Evolutionary conservation across 164 flowering plant species (phyloP), one percentile per base, ranked within the genome.

Genomic region (Houttuynia cordata): DNA sequence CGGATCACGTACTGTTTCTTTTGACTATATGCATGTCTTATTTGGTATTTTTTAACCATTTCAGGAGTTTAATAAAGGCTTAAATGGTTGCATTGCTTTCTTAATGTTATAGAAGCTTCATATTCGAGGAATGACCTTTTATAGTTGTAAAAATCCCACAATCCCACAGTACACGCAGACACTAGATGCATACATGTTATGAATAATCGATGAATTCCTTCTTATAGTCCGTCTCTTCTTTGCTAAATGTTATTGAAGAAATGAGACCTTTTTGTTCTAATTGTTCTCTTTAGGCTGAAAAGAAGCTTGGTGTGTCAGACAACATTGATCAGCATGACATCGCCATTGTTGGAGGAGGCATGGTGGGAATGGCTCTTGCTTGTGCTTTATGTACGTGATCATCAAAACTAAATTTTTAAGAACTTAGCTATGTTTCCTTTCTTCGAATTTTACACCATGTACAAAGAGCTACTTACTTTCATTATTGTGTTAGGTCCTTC

Each of bases 321-420:
- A 64, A 60, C 25, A 45, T 53, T 62, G 71, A 73, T 50, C 80
- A 72, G 30, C 75, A 81, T 78, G 99, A 93, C 66, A 64, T 90
- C 77, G 97, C 99, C 63, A 84, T 93, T 56, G 87, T 93, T 76
- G 99, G 99, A 62, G 99, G 99, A 24, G 97, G 99, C 77, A 81
- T 93, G 99, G 99, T 93, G 70, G 99, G 99, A 57, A 78, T 91
- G 85, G 95, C 97, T 67, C 69, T 93, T 19, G 97, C 97, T 67
- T 83, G 90, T 79, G 83, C 94, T 53, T 75, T 90, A 45, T 90
- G 99, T 92, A 78, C 58, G 84, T 66, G 42, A 45, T 17, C 49
- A 12, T 12, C 17, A 45, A 45, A 10, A 45, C 49, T 45, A 12
- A 0, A 3, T 12, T 45, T 7, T 45, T 45, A 45, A 2, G 49